These are phyloP conservation scores for Yamadazyma trypodendri DNA, from an alignment of 1,139 yeast species.

Conservation along the genomic window DNA sequence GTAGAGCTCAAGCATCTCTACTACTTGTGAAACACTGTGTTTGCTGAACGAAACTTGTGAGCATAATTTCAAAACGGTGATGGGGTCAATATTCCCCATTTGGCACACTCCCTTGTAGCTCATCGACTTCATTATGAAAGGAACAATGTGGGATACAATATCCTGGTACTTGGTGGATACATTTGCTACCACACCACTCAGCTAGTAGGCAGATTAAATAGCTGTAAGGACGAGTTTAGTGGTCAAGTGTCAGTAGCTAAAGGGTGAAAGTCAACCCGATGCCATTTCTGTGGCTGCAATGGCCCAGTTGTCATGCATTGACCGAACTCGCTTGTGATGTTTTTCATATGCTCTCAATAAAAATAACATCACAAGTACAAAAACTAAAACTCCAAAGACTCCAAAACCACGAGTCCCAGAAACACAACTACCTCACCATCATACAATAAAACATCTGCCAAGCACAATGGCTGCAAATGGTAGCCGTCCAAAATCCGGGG, in stretches of 20 bases:
- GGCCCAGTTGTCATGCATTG: too few relatives aligned
- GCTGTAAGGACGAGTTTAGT: too few relatives aligned
- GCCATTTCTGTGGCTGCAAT: too few relatives aligned
- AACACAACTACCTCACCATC: background rate
- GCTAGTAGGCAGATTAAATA: too few relatives aligned
- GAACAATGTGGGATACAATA: conserved; percentile 53
- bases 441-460: background rate
- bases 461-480: background rate
- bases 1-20: conserved; percentile 50
- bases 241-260: too few relatives aligned
- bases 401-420: too few relatives aligned
- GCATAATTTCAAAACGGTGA: conserved; percentile 49
- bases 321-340: too few relatives aligned
- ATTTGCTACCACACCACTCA: conserved; percentile 45
- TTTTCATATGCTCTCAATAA: too few relatives aligned
- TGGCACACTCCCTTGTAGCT: conserved; percentile 81
- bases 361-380: background rate
- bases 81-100: conserved; percentile 63
- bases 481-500: background rate
- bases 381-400: background rate
- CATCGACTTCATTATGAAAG: conserved; percentile 66
- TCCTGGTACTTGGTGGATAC: conserved; percentile 40
- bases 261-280: too few relatives aligned
- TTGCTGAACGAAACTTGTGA: conserved; percentile 59
- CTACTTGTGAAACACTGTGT: conserved; percentile 42